Percentiles rank a stretch among this genome's conserved stretches.
Conservation (phyloP, 2,329 filamentous ascomycete genomes). For the Claviceps sp. region DNA sequence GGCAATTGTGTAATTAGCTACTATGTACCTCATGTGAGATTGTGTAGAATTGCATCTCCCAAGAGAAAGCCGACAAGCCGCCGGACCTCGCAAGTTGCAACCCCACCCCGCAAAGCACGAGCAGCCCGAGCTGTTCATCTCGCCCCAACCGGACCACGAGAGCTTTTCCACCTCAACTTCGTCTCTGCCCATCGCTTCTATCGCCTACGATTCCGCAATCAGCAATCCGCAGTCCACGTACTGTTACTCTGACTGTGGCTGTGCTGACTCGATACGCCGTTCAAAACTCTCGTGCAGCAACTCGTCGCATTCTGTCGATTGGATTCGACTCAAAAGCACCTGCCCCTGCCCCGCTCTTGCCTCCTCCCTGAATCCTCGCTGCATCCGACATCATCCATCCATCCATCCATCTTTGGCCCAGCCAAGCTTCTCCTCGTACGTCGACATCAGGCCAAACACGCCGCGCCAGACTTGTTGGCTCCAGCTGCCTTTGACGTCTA, state of each 20-base stretch:
- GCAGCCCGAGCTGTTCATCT: slow-evolving; percentile 1
- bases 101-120: background rate
- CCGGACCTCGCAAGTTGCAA: background rate
- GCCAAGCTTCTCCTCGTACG: background rate
- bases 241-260: background rate
- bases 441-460: background rate
- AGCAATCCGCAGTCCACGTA: background rate
- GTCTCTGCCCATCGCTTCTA: background rate
- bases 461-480: background rate
- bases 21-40: no score
- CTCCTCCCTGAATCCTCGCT: background rate
- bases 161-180: background rate
- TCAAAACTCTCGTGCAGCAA: background rate
- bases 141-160: background rate
- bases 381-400: no score
- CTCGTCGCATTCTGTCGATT: background rate
- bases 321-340: background rate
- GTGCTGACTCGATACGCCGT: background rate
- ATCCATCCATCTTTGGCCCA: background rate
- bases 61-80: background rate
- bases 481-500: background rate
- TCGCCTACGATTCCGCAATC: background rate
- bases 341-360: slow-evolving; percentile 5
- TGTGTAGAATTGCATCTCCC: background rate
- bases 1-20: no score